Base-by-base conservation (phyloP, 208 protist species). In the Zelonia costaricensis region DNA sequence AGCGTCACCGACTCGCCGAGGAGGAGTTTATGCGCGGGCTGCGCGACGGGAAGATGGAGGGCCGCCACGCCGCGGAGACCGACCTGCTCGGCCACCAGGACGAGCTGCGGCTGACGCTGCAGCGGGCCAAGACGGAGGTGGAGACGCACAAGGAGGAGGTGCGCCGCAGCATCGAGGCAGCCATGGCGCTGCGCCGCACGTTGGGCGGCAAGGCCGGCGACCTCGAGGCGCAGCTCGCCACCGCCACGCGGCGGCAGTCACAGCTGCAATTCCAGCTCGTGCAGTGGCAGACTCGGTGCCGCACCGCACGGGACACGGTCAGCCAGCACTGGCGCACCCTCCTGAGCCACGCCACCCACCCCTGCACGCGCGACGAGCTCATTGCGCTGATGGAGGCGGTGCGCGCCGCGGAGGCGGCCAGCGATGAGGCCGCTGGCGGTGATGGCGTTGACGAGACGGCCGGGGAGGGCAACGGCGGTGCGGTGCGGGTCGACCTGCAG, bases 21-120 rank as follows among this genome's bases (percentile, higher is more conserved):
- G 83, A 90, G 38, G 67, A 84, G 47, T 89, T 84, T 33, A 16
- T 55, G 39, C 72, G 78, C 18, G 88, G 88, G 16, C 69, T 70
- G 47, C 59, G 54, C 28, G 77, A 88, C 22, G 88, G 88, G 27
- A 72, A 65, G 51, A 69, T 49, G 38, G 69, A 75, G 52, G 88
- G 84, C 7, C 67, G 61, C 20, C 58, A 63, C 16, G 76, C 77
- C 12, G 79, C 78, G 5, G 62, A 57, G 16, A 69, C 64, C 20
- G 75, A 86, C 39, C 65, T 82, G 1, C 48, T 49, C n/a, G 63
- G 74, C 2, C 86, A 80, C 30, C 64, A 76, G 33, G 60, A 81
- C 10, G 79, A 89, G 57, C 80, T 90, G 22, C 57, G 45, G 8
- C 58, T 93, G 23, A 83, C 83, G 7, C 55, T 76, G 57, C 82